Percentiles rank a stretch among this genome's conserved stretches.
phyloP scores from a whole-genome alignment of 73 alveolate genomes.

The Durusdinium trenchii region DNA sequence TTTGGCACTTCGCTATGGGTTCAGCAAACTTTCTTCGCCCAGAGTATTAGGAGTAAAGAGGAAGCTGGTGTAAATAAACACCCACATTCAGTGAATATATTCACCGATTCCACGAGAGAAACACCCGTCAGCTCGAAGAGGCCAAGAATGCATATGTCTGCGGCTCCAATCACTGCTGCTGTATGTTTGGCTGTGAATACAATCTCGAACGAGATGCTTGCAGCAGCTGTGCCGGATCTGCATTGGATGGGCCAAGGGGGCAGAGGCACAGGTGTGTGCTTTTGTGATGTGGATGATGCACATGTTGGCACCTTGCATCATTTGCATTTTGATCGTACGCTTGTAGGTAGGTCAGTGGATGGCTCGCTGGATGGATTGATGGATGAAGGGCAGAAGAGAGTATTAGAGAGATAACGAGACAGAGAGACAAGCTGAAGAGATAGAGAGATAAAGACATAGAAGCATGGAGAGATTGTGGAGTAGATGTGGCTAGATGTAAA shows the following conservation, averaged over 20 bases:
- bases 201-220: slow-evolving; percentile 37
- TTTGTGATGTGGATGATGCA: too few relatives aligned
- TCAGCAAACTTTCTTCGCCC: not conserved
- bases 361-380: too few relatives aligned
- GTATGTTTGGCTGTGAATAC: slow-evolving; percentile 83
- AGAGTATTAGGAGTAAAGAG: not conserved
- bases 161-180: slow-evolving; percentile 93
- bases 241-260: too few relatives aligned
- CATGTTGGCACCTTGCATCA: not conserved
- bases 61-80: not conserved
- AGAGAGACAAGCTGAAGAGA: too few relatives aligned
- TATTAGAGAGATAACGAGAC: too few relatives aligned
- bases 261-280: too few relatives aligned
- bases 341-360: too few relatives aligned
- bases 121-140: slow-evolving; percentile 14
- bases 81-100: not conserved
- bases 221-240: slow-evolving; percentile 46
- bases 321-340: not conserved
- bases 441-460: too few relatives aligned
- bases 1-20: not conserved
- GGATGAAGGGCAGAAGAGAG: too few relatives aligned
- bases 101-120: not conserved
- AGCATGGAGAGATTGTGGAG: too few relatives aligned
- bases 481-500: too few relatives aligned
- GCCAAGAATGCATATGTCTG: slow-evolving; percentile 49